Conservation (phyloP, 2,329 filamentous ascomycete species). For the Pseudopyrenochaeta lycopersici region DNA sequence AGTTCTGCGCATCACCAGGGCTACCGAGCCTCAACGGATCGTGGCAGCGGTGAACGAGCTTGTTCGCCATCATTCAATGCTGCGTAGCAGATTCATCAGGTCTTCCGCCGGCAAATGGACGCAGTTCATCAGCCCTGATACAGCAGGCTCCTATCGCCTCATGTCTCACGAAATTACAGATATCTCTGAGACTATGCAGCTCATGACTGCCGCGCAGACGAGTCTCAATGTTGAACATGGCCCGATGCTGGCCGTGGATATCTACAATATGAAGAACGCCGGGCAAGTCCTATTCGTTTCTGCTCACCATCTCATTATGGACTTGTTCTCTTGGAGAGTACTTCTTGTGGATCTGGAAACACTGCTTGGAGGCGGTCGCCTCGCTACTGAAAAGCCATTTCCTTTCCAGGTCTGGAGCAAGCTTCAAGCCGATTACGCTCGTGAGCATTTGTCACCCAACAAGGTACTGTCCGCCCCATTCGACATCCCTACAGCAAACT, state of each 20-base stretch:
- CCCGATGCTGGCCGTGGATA: slow-evolving; percentile 23
- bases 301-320: slow-evolving; percentile 47
- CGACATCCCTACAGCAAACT: slow-evolving; percentile 23
- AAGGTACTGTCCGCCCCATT: slow-evolving; percentile 13
- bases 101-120: slow-evolving; percentile 23
- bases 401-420: slow-evolving; percentile 24
- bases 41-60: slow-evolving; percentile 13
- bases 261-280: slow-evolving; percentile 24
- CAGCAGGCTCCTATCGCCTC: slow-evolving; percentile 23
- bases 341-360: slow-evolving; percentile 53
- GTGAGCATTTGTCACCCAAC: not conserved
- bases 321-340: slow-evolving; percentile 56
- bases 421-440: slow-evolving; percentile 15
- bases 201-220: not conserved
- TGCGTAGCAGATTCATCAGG: slow-evolving; percentile 20
- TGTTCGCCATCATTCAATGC: slow-evolving; percentile 26
- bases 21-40: slow-evolving; percentile 18
- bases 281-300: slow-evolving; percentile 27
- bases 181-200: not conserved
- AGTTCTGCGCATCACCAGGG: slow-evolving; percentile 25
- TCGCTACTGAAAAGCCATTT: slow-evolving; percentile 2
- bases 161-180: not conserved
- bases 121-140: slow-evolving; percentile 15
- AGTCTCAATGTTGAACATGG: slow-evolving; percentile 23
- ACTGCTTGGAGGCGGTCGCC: slow-evolving; percentile 7